These are phyloP conservation scores for Fusarium zealandicum DNA, from an alignment of 2,329 filamentous ascomycete species.

Conservation along the genomic window DNA sequence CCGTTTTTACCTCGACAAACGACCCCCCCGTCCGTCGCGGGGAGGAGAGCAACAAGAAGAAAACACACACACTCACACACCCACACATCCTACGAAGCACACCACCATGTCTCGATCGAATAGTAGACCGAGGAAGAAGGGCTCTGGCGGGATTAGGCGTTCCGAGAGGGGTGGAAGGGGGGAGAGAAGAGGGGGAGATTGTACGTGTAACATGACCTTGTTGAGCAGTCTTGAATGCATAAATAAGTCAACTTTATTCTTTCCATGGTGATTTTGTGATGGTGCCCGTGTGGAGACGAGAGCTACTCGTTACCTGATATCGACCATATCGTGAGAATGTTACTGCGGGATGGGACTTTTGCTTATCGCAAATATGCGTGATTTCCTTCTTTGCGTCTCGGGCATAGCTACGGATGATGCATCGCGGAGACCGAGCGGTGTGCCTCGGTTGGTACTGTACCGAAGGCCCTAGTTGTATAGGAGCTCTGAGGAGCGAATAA, in stretches of 20 bases:
- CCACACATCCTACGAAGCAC: constrained; percentile 8
- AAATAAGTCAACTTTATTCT: constrained; percentile 20
- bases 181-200: constrained; percentile 25
- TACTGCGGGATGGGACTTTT: too few relatives aligned
- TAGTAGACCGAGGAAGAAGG: constrained; percentile 29
- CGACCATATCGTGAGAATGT: too few relatives aligned
- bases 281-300: too few relatives aligned
- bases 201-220: constrained; percentile 40
- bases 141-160: constrained; percentile 34
- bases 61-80: not conserved
- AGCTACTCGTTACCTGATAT: too few relatives aligned
- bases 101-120: constrained; percentile 31
- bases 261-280: not conserved
- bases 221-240: constrained; percentile 37
- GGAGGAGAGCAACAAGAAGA: not conserved
- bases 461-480: constrained; percentile 7
- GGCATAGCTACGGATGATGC: constrained; percentile 2
- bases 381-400: not conserved
- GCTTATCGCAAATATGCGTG: too few relatives aligned
- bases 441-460: constrained; percentile 22
- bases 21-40: constrained; percentile 10
- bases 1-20: constrained; percentile 14
- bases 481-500: constrained; percentile 6
- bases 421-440: constrained; percentile 12
- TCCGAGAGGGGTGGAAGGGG: constrained; percentile 19